Evolutionary conservation across 306 rosid species (phyloP).

Genomic region (Cajanus cajan): DNA sequence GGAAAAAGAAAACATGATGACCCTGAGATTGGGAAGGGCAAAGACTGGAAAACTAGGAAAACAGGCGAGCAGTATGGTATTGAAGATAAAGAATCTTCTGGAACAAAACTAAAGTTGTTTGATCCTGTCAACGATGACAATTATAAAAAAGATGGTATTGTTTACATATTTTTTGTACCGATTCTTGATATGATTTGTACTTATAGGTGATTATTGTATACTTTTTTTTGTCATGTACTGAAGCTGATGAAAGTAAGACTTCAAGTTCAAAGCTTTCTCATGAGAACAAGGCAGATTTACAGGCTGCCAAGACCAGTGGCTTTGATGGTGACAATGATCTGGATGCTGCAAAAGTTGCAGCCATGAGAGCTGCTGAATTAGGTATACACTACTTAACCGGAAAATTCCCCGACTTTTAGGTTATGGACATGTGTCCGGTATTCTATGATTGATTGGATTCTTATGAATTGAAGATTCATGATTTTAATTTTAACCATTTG

Average conservation of each 20-base stretch:
- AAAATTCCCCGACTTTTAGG: constrained; percentile 15
- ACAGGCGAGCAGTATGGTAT: constrained; percentile 36
- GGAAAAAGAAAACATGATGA: constrained; percentile 51
- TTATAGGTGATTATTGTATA: background rate
- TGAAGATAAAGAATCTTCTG: constrained; percentile 55
- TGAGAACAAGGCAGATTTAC: constrained; percentile 47
- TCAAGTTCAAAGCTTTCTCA: constrained; percentile 50
- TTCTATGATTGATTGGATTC: constrained; percentile 17
- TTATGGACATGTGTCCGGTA: background rate
- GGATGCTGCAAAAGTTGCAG: constrained; percentile 86
- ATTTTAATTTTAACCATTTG: constrained; percentile 20
- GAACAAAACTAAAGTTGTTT: constrained; percentile 56
- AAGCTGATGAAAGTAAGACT: constrained; percentile 41
- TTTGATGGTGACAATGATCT: constrained; percentile 53
- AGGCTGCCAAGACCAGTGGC: constrained; percentile 42
- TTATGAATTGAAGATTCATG: constrained; percentile 10
- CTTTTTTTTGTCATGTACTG: background rate
- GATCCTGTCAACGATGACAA: constrained; percentile 46
- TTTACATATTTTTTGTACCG: constrained; percentile 1
- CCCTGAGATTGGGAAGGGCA: constrained; percentile 40
- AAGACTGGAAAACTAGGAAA: constrained; percentile 48
- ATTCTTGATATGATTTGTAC: background rate
- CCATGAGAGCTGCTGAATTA: constrained; percentile 97
- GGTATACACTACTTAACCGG: constrained; percentile 43
- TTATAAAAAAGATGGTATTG: constrained; percentile 53